Conservation (phyloP, 2,329 filamentous ascomycete species). For the Beauveria sp. region DNA sequence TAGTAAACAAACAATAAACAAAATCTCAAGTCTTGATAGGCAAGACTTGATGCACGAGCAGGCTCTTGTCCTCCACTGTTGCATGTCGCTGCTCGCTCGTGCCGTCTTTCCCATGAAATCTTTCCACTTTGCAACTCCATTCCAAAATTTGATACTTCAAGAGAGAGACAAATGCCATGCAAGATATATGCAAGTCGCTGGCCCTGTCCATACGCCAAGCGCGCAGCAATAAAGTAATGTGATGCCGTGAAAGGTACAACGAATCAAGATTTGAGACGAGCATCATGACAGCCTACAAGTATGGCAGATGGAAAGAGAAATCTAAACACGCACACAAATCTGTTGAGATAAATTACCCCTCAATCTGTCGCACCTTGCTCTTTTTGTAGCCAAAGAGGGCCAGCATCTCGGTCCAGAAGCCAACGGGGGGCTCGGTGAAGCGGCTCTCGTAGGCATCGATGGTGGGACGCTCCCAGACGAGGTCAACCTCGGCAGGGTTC, state of each 20-base stretch:
- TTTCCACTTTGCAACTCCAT: background rate
- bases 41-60: background rate
- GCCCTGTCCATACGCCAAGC: background rate
- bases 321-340: background rate
- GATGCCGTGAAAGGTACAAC: background rate
- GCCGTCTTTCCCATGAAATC: background rate
- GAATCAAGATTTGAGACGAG: background rate
- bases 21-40: background rate
- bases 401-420: conserved; percentile 50
- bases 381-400: conserved; percentile 31
- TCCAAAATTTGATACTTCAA: background rate
- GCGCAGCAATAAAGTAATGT: background rate
- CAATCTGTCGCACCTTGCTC: conserved; percentile 14
- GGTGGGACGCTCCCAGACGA: conserved; percentile 51
- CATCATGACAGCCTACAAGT: no score
- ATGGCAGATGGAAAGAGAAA: background rate
- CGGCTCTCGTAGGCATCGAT: conserved; percentile 51
- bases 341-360: conserved; percentile 15
- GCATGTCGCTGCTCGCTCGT: background rate
- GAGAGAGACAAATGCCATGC: background rate
- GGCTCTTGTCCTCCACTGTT: background rate
- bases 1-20: conserved; percentile 9
- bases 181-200: background rate
- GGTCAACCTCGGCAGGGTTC: conserved; percentile 45
- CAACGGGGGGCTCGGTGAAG: conserved; percentile 39